These are phyloP conservation scores for Arbutus unedo DNA, from an alignment of 148 eudicot species.

Conservation along the genomic window DNA sequence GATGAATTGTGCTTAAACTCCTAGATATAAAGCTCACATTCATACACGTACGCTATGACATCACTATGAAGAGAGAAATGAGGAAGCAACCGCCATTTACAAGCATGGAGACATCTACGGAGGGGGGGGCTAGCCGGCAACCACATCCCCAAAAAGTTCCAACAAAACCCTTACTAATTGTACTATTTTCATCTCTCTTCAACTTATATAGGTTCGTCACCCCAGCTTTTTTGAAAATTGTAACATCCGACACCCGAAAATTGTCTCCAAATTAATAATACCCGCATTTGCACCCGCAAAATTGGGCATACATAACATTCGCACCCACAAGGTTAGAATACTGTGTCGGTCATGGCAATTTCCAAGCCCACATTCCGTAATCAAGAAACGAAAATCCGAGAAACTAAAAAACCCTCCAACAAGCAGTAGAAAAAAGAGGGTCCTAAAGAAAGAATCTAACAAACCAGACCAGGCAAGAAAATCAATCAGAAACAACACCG, in stretches of 20 bases:
- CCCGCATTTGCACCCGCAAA: neutral
- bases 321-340: neutral
- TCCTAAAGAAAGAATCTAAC: neutral
- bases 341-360: neutral
- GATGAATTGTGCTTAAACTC: neutral
- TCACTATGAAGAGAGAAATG: neutral
- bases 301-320: neutral
- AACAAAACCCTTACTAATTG: too few relatives aligned
- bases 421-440: neutral
- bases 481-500: neutral
- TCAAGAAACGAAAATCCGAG: constrained; percentile 4
- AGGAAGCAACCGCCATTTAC: neutral
- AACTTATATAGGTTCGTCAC: neutral
- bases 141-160: too few relatives aligned
- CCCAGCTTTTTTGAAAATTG: neutral
- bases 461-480: neutral
- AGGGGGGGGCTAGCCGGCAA: too few relatives aligned
- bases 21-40: neutral
- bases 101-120: neutral
- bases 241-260: neutral
- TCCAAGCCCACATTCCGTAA: constrained; percentile 4
- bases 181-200: neutral
- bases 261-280: neutral
- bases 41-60: too few relatives aligned
- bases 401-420: constrained; percentile 6